Conservation (phyloP, 225 moss, liverwort and hornwort genomes). For the Antitrichia curtipendula region DNA sequence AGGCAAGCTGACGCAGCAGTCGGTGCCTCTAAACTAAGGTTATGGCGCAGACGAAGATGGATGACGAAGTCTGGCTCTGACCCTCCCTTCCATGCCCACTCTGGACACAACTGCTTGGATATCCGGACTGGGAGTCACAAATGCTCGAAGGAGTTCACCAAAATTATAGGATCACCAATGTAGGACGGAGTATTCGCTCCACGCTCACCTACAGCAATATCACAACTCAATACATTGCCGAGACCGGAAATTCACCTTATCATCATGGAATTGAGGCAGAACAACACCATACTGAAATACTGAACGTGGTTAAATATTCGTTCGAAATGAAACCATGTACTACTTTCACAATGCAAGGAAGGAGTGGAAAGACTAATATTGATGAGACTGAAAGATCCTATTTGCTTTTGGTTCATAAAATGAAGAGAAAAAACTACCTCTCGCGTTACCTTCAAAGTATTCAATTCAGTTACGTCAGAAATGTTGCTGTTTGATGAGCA, state of each 20-base stretch:
- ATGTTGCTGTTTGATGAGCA: not conserved
- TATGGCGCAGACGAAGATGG: conserved; percentile 64
- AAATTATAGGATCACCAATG: conserved; percentile 32
- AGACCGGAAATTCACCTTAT: not conserved
- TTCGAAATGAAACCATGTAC: not conserved
- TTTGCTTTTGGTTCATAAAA: not conserved
- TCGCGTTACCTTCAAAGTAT: not conserved
- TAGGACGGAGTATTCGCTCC: conserved; percentile 52
- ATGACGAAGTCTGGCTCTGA: conserved; percentile 46
- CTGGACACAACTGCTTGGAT: conserved; percentile 55
- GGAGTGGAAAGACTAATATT: not conserved
- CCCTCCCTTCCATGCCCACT: conserved; percentile 51
- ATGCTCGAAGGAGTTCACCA: conserved; percentile 53
- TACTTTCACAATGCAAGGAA: not conserved
- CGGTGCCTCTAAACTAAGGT: conserved; percentile 15
- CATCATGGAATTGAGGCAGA: not conserved
- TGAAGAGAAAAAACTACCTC: not conserved
- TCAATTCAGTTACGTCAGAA: too few relatives aligned
- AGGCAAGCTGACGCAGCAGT: conserved; percentile 40
- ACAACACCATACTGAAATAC: too few relatives aligned
- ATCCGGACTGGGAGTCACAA: conserved; percentile 37
- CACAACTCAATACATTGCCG: not conserved
- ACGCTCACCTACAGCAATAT: conserved; percentile 28
- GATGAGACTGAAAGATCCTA: not conserved
- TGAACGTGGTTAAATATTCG: not conserved